Base-by-base conservation (phyloP, 805 yeast species). In the Kregervanrija fluxuum region DNA sequence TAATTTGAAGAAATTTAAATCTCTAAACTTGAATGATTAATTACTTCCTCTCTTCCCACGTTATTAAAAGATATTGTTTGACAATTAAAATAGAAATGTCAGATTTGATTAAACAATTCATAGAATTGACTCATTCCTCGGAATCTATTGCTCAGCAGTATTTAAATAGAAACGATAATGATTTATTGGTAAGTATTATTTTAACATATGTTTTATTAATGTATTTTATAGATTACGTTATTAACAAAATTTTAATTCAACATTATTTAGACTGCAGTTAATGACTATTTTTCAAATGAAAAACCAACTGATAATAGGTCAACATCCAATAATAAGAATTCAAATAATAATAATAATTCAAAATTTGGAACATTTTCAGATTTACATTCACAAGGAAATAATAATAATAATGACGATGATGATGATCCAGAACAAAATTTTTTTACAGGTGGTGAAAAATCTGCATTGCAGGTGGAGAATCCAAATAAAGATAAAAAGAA, bases 401-500 rank as follows among this genome's bases (percentile, higher is more conserved):
- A 14, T 28, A 30, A 12, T 8, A 12, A 54, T 40, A 66, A 59
- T 9, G 65, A 60, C 12, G 66, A 56, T 9, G 61, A 61, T 32
- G 64, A 60, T 33, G 68, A 66, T 16, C 57, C 61, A 12, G 69
- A 72, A 28, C 52, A 49, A 54, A 73, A 61, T 55, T 65, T 55
- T 61, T 77, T 61, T 52, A 73, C 80, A 3, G 82, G 82, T 11
- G 82, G 82, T 43, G 90, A 84, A 60, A 85, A 85, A 46, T 82
- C 90, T 1, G 93, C 80, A 4, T 67, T 85, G 50, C 85, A 83
- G 60, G 90, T 85, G 15, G 87, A 86, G 53, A 85, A 85, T 56
- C 93, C 93, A 17, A 66, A 68, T 41, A 67, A 64, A 40, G 57
- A 42, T 33, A 60, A 56, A 13, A 61, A 57, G 36, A 60, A 59